A percentile compares a stretch with the other conserved stretches of the same genome.
phyloP scores from a whole-genome alignment of 2,329 filamentous ascomycete species.

The Alternaria ventricosa region DNA sequence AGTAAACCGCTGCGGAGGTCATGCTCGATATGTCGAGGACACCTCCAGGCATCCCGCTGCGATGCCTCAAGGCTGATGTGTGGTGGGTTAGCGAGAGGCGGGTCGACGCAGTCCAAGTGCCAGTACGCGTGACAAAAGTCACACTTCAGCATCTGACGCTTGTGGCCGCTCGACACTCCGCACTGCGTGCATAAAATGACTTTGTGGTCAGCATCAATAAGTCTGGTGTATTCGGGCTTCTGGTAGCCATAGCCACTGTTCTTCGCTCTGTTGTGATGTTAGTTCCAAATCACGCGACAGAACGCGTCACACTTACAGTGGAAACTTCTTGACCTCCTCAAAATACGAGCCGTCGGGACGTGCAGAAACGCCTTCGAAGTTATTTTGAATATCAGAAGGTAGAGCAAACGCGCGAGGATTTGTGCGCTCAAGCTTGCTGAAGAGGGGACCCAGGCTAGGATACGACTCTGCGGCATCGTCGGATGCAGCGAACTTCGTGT shows the following conservation, averaged over 20 bases:
- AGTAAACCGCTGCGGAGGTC: constrained; percentile 60
- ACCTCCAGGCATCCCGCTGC: constrained; percentile 79
- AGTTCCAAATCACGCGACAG: constrained; percentile 33
- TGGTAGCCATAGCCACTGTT: constrained; percentile 51
- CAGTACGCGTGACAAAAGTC: constrained; percentile 82
- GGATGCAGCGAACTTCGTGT: constrained; percentile 25
- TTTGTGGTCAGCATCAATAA: constrained; percentile 74
- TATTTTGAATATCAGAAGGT: constrained; percentile 72
- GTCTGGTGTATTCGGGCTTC: constrained; percentile 61
- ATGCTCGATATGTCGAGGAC: constrained; percentile 84
- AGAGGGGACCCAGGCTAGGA: constrained; percentile 63
- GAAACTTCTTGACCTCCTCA: constrained; percentile 63
- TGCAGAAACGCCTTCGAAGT: constrained; percentile 80
- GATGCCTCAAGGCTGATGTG: constrained; percentile 57
- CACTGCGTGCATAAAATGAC: constrained; percentile 80
- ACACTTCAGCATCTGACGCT: constrained; percentile 82
- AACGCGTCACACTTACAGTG: constrained; percentile 62
- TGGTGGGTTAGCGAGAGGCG: constrained; percentile 80
- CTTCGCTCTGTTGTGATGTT: constrained; percentile 43
- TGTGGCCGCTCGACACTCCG: constrained; percentile 66
- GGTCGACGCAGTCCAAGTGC: constrained; percentile 92
- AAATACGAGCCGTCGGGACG: constrained; percentile 82
- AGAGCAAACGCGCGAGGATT: constrained; percentile 76
- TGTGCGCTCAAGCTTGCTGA: constrained; percentile 69
- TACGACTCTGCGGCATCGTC: constrained; percentile 36